Evolutionary conservation across 352 stramenopile genomes (phyloP).

Genomic region (Phytophthora fragariae): DNA sequence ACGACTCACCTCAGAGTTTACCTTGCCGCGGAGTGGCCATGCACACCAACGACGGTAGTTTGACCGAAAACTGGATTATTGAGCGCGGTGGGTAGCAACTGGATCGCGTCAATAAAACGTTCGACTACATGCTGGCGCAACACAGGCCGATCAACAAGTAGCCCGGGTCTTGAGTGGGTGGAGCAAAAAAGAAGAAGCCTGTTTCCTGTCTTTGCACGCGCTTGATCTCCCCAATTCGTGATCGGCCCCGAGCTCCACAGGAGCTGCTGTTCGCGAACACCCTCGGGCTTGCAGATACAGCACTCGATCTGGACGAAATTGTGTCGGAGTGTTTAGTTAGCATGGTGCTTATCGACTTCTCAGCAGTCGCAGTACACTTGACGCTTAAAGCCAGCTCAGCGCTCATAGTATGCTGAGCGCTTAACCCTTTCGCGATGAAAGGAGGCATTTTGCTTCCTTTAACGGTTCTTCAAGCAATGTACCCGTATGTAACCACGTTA

Average conservation of each 20-base stretch:
- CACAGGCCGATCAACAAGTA: background rate
- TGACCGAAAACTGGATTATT: background rate
- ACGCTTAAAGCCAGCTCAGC: too few species aligned
- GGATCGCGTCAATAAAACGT: background rate
- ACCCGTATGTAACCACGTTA: too few species aligned
- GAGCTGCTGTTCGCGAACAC: background rate
- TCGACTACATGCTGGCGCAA: background rate
- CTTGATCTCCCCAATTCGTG: background rate
- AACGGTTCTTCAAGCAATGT: too few species aligned
- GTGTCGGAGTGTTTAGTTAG: background rate
- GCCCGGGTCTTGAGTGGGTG: background rate
- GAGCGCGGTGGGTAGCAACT: background rate
- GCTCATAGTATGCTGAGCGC: too few species aligned
- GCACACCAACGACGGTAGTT: background rate
- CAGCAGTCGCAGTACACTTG: too few species aligned
- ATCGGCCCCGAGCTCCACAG: background rate
- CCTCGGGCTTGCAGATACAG: background rate
- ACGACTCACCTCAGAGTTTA: background rate
- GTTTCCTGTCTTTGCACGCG: background rate
- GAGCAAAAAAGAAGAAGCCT: background rate
- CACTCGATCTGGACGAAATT: background rate
- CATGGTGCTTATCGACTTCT: too few species aligned
- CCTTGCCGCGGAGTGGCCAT: background rate
- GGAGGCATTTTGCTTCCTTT: too few species aligned
- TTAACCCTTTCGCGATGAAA: too few species aligned